phyloP scores from a whole-genome alignment of 2,329 filamentous ascomycete species.

The Penicillium sp. region DNA sequence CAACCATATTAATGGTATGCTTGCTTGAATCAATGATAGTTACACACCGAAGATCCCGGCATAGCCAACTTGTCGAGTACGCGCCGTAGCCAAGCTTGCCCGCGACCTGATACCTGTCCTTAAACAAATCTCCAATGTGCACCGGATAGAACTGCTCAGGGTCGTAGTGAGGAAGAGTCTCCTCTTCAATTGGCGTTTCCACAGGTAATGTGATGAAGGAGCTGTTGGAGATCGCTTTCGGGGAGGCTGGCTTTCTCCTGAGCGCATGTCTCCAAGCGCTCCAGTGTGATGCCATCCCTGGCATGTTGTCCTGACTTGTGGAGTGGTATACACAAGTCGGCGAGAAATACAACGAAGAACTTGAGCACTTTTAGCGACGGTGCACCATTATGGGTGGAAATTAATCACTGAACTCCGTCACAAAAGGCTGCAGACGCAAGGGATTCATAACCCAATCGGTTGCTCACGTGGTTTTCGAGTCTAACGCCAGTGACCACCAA shows the following conservation, averaged over 20 bases:
- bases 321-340: too few species aligned
- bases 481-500: too few species aligned
- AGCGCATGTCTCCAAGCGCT: background rate
- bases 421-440: too few species aligned
- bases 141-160: constrained; percentile 6
- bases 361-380: too few species aligned
- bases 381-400: too few species aligned
- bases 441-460: too few species aligned
- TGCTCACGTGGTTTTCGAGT: too few species aligned
- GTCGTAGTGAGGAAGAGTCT: constrained; percentile 7
- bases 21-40: background rate
- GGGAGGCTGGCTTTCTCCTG: constrained; percentile 1
- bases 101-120: constrained; percentile 1
- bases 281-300: too few species aligned
- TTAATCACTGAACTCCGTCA: too few species aligned
- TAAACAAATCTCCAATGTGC: constrained; percentile 3
- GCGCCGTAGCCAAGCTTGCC: constrained; percentile 6
- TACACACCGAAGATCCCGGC: constrained; percentile 5
- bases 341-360: too few species aligned
- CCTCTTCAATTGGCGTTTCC: constrained; percentile 6
- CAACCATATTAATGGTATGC: background rate
- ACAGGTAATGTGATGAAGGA: constrained; percentile 4
- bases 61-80: constrained; percentile 8
- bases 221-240: background rate
- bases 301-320: too few species aligned